Evolutionary conservation across 2,329 filamentous ascomycete species (phyloP).

Genomic region (Emydomyces testavorans): DNA sequence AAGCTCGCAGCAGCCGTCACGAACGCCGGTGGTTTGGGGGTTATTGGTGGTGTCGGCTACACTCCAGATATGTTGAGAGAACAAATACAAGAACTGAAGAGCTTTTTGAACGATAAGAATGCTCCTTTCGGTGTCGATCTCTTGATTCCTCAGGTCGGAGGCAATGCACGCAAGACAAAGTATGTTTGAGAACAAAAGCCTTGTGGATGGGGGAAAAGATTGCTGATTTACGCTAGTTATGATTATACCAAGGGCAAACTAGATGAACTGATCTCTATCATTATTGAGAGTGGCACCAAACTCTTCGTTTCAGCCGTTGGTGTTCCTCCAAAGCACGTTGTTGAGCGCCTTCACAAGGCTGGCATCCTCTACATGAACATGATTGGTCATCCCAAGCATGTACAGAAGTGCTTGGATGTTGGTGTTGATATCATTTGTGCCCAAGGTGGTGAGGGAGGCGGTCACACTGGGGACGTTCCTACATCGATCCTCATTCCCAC

Average conservation of each 20-base stretch:
- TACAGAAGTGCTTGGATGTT: conserved; percentile 84
- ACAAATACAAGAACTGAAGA: conserved; percentile 90
- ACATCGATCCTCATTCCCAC: conserved; percentile 87
- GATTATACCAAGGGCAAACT: conserved; percentile 99
- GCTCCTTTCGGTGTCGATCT: conserved; percentile 92
- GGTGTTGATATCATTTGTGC: conserved; percentile 96
- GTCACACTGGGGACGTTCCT: conserved; percentile 88
- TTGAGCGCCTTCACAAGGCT: conserved; percentile 76
- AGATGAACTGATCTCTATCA: conserved; percentile 74
- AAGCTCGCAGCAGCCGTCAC: conserved; percentile 94
- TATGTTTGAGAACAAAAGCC: conserved; percentile 26
- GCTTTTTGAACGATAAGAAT: conserved; percentile 75
- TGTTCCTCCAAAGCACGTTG: conserved; percentile 75
- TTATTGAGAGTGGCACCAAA: conserved; percentile 82
- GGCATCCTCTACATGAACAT: conserved; percentile 99
- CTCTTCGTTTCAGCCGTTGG: conserved; percentile 96
- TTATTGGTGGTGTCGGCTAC: conserved; percentile 85
- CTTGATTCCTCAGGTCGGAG: conserved; percentile 86
- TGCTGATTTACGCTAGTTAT: conserved; percentile 51
- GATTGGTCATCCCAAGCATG: conserved; percentile 99
- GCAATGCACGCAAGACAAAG: conserved; percentile 91
- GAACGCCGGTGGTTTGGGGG: conserved; percentile 90
- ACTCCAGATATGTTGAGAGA: conserved; percentile 94
- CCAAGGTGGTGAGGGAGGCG: conserved; percentile 93
- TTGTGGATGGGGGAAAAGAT: background rate